Evolutionary conservation across 2,329 filamentous ascomycete species (phyloP), one percentile per base, ranked within the genome.

Genomic region (Aspergillus novofumigatus): DNA sequence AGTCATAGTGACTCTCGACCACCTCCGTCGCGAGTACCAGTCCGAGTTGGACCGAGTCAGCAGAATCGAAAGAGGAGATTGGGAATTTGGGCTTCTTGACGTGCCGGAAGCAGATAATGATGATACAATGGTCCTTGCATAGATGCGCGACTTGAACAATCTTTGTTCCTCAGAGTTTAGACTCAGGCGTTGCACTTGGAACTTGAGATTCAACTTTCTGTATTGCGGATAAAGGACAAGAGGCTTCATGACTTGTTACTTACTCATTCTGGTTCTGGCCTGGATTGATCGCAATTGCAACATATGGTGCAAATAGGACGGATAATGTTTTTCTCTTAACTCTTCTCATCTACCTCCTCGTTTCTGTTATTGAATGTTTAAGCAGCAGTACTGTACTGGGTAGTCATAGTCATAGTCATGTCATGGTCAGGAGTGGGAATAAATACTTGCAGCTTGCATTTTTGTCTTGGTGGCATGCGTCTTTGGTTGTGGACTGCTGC

Each of bases 21-120:
- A 96, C 71, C 80, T 97, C 53, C 84, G 92, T 68, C 91, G 88
- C 73, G 89, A 93, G 71, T 99, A 97, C 72, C 90, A 96, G 75
- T 85, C 84, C 25, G 92, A 97, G 75, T 78, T 99, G 68, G 94
- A 99, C 75, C 83, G 91, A 61, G 88, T 94, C 64, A 90, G 89
- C 53, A 89, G 90, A 53, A 92, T 97, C 71, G 87, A 94, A 75
- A 90, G 90, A 69, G 92, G 95, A 57, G 86, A 95, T 70, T 97
- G 95, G 80, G 89, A 89, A 17, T 90, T 97, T 70, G 80, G 76
- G 44, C 75, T 73, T 45, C 62, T 73, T 5, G 62, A 64, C 14
- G 51, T 53, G 5, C 65, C 65, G 1, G 66, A 64, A 52, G 56
- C 56, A 42, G 70, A 72, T 71, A 67, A 71, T 64, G 71, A 73